Base-by-base conservation (phyloP, 164 flowering plant genomes). In the Hamamelis virginiana region DNA sequence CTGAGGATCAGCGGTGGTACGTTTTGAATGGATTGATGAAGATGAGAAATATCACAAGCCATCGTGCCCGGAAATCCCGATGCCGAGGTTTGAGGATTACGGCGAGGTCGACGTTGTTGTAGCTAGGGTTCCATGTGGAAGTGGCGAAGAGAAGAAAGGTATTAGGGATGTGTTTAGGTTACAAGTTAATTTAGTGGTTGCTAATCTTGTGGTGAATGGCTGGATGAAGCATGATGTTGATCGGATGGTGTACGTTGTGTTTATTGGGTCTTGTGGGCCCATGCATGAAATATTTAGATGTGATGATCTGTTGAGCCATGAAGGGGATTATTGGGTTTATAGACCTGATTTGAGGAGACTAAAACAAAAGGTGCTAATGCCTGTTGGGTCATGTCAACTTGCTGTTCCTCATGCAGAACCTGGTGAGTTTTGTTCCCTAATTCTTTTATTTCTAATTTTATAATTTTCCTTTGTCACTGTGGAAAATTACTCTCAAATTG, bases 231-330 rank as follows among this genome's bases (percentile, higher is more conserved):
- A 41, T 4, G 82, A 58, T 1, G 21, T 21, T n/a, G 66, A 74
- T 68, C 73, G 80, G 63, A 21, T 72, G 22, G 81, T 82, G 65
- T 76, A 72, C 65, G 87, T 75, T 12, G 95, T 85, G 73, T 86
- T 91, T 55, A 16, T 83, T 4, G 91, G 89, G 0, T 44, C 75
- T 1, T 88, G 91, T 68, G 86, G 73, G 73, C 89, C 97, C 15
- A 91, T 91, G 93, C 22, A 55, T 82, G 95, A 91, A 84, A 65
- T 91, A 3, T 91, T 88, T 67, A 72, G 89, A 46, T 90, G 96
- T 47, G 91, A 90, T 67, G 97, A 92, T 76, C 67, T 87, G 15
- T 26, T 89, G 68, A 65, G 22, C 38, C 71, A 69, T 11, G 81
- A 57, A 18, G 86, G 74, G 18, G 81, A 78, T 27, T 58, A 67